Percentiles rank a stretch among this genome's conserved stretches.
Evolutionary conservation across 2,329 filamentous ascomycete species (phyloP).

Genomic region (Coniochaeta sp.): DNA sequence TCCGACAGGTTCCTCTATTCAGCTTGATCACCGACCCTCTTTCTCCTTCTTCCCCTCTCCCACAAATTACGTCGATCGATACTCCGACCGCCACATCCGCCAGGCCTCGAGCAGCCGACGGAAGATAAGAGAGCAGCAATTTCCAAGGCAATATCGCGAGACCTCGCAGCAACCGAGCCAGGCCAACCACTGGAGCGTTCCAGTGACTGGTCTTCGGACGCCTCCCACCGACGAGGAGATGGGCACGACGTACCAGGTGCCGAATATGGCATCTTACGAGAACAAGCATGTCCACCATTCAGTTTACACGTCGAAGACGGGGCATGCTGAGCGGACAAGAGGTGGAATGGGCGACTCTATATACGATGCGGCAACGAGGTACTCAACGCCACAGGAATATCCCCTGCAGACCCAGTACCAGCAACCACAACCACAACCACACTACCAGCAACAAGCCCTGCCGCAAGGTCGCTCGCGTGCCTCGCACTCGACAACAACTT

Average conservation of each 20-base stretch:
- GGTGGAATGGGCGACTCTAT: slow-evolving; percentile 10
- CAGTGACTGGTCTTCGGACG: slow-evolving; percentile 16
- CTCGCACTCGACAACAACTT: slow-evolving; percentile 19
- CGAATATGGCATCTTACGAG: slow-evolving; percentile 19
- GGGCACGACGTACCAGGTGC: slow-evolving; percentile 23
- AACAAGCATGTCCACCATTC: slow-evolving; percentile 9
- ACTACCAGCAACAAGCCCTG: slow-evolving; percentile 2
- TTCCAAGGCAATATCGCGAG: neutral
- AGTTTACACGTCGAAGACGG: slow-evolving; percentile 5
- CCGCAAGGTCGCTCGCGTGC: slow-evolving; percentile 27
- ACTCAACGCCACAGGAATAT: slow-evolving; percentile 4
- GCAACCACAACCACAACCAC: slow-evolving; percentile 12
- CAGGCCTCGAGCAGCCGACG: neutral
- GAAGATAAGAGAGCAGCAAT: neutral
- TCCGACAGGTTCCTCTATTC: neutral
- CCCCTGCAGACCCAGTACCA: slow-evolving; percentile 8
- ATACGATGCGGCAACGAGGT: slow-evolving; percentile 4
- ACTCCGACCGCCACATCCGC: neutral
- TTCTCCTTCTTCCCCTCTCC: neutral
- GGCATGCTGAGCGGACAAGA: slow-evolving; percentile 11
- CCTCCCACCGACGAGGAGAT: slow-evolving; percentile 22
- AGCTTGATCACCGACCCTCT: neutral
- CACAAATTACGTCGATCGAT: neutral
- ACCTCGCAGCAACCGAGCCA: neutral
- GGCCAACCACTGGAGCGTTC: neutral